Base-by-base conservation (phyloP, 441 rosid genomes). In the Iberis amara region DNA sequence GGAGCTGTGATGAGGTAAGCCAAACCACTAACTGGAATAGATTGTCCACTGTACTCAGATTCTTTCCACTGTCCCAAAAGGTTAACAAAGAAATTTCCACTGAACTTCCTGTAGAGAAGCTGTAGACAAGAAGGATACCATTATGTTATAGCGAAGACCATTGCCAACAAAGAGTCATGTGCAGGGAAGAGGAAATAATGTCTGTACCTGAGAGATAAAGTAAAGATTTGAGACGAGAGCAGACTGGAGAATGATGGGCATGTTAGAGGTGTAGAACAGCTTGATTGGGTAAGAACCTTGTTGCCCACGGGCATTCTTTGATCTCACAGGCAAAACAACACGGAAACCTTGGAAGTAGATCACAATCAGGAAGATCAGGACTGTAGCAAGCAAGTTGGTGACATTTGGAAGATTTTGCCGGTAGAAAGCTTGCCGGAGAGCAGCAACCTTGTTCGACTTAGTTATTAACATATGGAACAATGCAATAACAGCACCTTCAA, bases 11-110 rank as follows among this genome's bases (percentile, higher is more conserved):
- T 74, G 45, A 82, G 81, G 64, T 89, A 89, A 31, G 96, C 96
- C 24, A 89, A 57, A 31, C 96, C 96, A 52, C 66, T 39, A 51
- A 61, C 66, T 33, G 58, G 66, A 13, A 61, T 44, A 42, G 59
- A 52, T 5, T 61, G 52, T 8, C 66, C 66, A 32, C 59, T 51
- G 46, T 61, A 61, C 59, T 61, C 66, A 18, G 21, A 18, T 18
- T 18, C 21, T 18, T 18, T 18, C 21, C 21, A 18, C 3, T 18
- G 21, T 18, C 95, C 96, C 72, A 89, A 70, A 7, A 89, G 81
- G 66, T 80, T 79, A 46, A 89, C 95, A 21, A 89, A 39, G 73
- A 89, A 85, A 49, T 89, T 89, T 28, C 32, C 32, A 4, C 32
- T 28, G 32, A 28, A 28, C 32, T 28, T 28, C 32, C 32, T 28